Evolutionary conservation across 1,284 basidiomycete genomes (phyloP), one percentile per base, ranked within the genome.

Genomic region (Schizopora paradoxa): DNA sequence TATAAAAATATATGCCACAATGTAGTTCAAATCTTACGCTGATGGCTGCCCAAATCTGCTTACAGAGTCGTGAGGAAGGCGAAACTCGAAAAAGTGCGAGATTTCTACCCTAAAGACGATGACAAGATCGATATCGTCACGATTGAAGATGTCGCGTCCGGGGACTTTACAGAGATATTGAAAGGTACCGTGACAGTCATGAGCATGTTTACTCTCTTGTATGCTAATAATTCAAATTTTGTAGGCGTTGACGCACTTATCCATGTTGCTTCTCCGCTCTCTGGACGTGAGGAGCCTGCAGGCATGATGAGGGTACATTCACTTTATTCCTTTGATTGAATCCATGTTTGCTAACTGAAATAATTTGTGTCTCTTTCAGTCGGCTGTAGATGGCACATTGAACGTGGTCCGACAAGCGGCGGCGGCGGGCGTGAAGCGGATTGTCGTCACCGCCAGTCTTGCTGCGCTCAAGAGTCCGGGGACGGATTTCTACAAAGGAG

Each of bases 211-310:
- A 31, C 8, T 14, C 28, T 31, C 8, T 10, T 31, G 14, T 31
- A 31, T 31, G 14, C 14, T 35, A 13, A 10, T 10, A 10, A 35
- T 35, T 35, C 3, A 31, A 31, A 35, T 3, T n/a, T 3, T 35
- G 14, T 10, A 44, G 33, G 33, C 28, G 43, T 37, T n/a, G 43
- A 34, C 7, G 33, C 43, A 10, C 10, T 37, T n/a, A 44, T 44
- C 16, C 43, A 44, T 26, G n/a, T 18, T 27, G 43, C 43, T 3
- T 32, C 43, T 11, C 43, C 43, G 10, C 4, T 37, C 10, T 22
- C 25, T 8, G 35, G 33, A 6, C 8, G 25, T 4, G 16, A 22
- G n/a, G 33, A 44, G 6, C 6, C 43, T 14, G 19, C 21, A 5
- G 43, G 43, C 19, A 35, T 44, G 35, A 14, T 44, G 10, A 8